Evolutionary conservation across 2,329 filamentous ascomycete species (phyloP).

Genomic region (Aspergillus costaricaensis): DNA sequence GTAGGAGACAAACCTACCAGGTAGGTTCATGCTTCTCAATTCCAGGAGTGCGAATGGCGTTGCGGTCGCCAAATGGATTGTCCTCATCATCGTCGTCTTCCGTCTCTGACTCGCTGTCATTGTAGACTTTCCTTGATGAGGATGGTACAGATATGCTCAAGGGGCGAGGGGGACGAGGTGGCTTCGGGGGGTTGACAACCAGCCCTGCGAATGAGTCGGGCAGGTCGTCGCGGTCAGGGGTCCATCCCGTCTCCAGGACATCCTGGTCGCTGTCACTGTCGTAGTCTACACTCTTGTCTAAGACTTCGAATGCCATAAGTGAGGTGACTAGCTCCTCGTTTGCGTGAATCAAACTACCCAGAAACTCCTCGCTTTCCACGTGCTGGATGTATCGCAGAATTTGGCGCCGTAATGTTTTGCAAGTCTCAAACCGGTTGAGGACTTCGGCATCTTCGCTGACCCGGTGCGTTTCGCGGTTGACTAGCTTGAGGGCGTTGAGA

Average conservation of each 20-base stretch:
- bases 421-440: slow-evolving; percentile 76
- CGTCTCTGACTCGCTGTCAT: slow-evolving; percentile 55
- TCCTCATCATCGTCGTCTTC: slow-evolving; percentile 76
- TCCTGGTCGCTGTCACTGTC: slow-evolving; percentile 68
- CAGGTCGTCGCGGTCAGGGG: slow-evolving; percentile 31
- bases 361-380: slow-evolving; percentile 86
- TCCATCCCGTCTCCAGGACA: slow-evolving; percentile 33
- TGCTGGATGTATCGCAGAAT: slow-evolving; percentile 91
- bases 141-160: slow-evolving; percentile 51
- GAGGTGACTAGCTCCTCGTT: slow-evolving; percentile 95
- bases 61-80: slow-evolving; percentile 82
- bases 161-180: slow-evolving; percentile 59
- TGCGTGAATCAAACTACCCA: slow-evolving; percentile 85
- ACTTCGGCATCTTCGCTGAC: slow-evolving; percentile 82
- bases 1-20: slow-evolving; percentile 29
- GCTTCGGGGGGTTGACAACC: slow-evolving; percentile 38
- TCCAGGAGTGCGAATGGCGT: slow-evolving; percentile 54
- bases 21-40: slow-evolving; percentile 35
- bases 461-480: slow-evolving; percentile 84
- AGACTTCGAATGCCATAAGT: slow-evolving; percentile 90
- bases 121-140: slow-evolving; percentile 39
- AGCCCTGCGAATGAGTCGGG: slow-evolving; percentile 38
- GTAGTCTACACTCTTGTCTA: slow-evolving; percentile 67
- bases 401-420: slow-evolving; percentile 80
- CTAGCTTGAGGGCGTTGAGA: slow-evolving; percentile 79